These are phyloP conservation scores for Endocalyx cinctus DNA, from an alignment of 2,329 filamentous ascomycete genomes.

Conservation along the genomic window DNA sequence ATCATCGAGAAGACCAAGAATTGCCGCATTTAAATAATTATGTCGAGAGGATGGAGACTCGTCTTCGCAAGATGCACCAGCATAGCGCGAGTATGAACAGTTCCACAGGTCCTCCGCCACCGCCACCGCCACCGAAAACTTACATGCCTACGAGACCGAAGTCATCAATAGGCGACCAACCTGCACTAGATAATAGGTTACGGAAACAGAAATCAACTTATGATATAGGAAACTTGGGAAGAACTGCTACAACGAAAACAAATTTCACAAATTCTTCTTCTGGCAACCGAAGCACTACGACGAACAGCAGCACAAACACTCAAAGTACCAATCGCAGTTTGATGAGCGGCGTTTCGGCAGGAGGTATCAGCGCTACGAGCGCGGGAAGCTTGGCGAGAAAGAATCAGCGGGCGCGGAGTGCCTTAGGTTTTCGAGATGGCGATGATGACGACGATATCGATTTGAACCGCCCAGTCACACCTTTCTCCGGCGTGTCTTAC, in stretches of 20 bases:
- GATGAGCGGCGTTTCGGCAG: constrained; percentile 90
- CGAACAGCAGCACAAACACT: constrained; percentile 63
- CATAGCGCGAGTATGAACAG: constrained; percentile 41
- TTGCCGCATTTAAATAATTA: constrained; percentile 78
- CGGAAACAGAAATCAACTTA: constrained; percentile 70
- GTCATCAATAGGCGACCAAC: constrained; percentile 48
- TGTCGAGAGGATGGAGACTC: constrained; percentile 85
- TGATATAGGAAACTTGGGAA: constrained; percentile 68
- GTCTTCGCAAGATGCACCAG: constrained; percentile 67
- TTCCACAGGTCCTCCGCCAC: constrained; percentile 35
- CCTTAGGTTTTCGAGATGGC: constrained; percentile 55
- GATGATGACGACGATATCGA: constrained; percentile 43
- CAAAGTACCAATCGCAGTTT: constrained; percentile 77
- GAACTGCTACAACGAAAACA: constrained; percentile 86
- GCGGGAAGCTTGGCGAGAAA: constrained; percentile 87
- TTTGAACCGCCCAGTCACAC: constrained; percentile 53
- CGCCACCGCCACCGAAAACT: constrained; percentile 42
- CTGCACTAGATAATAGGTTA: constrained; percentile 41
- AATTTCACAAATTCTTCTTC: constrained; percentile 75
- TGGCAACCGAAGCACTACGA: constrained; percentile 63
- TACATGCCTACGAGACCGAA: constrained; percentile 50
- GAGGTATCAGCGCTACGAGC: constrained; percentile 89
- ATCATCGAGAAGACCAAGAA: constrained; percentile 45
- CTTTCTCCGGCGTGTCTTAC: constrained; percentile 78
- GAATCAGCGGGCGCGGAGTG: constrained; percentile 60